These are phyloP conservation scores for Fraxinus quadrangulata DNA, from an alignment of 257 asterid genomes.

Conservation along the genomic window DNA sequence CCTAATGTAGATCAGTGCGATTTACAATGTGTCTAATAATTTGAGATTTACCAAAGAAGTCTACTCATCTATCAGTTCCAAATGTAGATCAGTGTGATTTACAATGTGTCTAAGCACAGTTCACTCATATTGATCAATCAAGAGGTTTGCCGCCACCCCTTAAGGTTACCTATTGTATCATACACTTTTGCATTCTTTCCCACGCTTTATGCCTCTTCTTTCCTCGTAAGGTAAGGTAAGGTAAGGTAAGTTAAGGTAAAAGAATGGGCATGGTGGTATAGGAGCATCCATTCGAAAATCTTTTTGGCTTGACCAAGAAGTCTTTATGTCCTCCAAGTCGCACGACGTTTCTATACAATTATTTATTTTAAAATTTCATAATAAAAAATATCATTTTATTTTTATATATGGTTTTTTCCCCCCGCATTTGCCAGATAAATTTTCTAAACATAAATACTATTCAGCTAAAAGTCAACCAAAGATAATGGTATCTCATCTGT, in stretches of 20 bases:
- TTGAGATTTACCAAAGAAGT: no score
- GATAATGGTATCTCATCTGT: no score
- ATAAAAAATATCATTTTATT: no score
- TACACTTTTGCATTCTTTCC: background rate
- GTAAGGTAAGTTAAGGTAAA: no score
- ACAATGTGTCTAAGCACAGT: background rate
- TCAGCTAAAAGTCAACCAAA: no score
- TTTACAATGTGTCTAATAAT: background rate
- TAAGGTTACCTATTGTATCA: slow-evolving; percentile 1
- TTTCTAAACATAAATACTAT: no score
- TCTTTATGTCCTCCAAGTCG: slow-evolving; percentile 19
- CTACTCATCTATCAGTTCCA: slow-evolving; percentile 14
- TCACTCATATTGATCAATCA: background rate
- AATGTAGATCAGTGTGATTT: slow-evolving; percentile 11
- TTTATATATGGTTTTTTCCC: no score
- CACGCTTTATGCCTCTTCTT: slow-evolving; percentile 11
- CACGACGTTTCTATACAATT: no score
- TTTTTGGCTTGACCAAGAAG: slow-evolving; percentile 11
- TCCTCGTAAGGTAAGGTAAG: background rate
- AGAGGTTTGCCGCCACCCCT: background rate
- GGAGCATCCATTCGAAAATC: background rate
- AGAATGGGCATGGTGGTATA: background rate
- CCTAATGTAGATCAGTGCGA: slow-evolving; percentile 7
- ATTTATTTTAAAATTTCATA: no score
- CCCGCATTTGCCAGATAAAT: no score